Evolutionary conservation across 192 early-diverging fungal species (phyloP).

Genomic region (Allomyces javanicus): DNA sequence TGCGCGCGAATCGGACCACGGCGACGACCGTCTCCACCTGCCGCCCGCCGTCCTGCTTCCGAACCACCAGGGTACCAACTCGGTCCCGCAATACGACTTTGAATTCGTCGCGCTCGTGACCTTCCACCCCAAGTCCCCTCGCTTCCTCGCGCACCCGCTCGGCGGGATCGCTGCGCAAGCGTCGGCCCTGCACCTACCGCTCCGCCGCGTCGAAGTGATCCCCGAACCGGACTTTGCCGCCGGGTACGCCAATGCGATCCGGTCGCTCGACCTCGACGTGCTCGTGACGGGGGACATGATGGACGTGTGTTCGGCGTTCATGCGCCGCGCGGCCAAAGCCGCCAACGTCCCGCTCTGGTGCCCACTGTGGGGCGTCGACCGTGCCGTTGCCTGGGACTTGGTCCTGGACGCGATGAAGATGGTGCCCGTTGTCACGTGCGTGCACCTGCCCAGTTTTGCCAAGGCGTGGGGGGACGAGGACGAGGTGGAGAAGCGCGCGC

Average conservation of each 20-base stretch:
- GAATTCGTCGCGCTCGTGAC: slow-evolving; percentile 18
- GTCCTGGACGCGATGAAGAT: not conserved
- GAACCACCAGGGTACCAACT: no score
- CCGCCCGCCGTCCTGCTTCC: no score
- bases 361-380: not conserved
- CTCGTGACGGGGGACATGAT: slow-evolving; percentile 26
- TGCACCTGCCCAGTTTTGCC: not conserved
- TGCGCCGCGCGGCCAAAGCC: not conserved
- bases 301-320: not conserved
- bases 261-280: slow-evolving; percentile 17
- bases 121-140: slow-evolving; percentile 20
- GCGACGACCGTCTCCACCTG: no score
- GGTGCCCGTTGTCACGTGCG: not conserved
- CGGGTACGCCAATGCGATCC: slow-evolving; percentile 22
- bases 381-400: not conserved
- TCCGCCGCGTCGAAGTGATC: slow-evolving; percentile 15
- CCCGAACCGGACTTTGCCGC: slow-evolving; percentile 22
- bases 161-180: slow-evolving; percentile 22
- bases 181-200: slow-evolving; percentile 22
- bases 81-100: no score
- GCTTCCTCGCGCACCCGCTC: slow-evolving; percentile 29
- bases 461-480: not conserved
- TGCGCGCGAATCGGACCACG: not conserved
- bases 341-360: not conserved
- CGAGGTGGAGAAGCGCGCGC: not conserved